phyloP scores from a whole-genome alignment of 2,329 filamentous ascomycete species.

The Corynespora cassiicola region DNA sequence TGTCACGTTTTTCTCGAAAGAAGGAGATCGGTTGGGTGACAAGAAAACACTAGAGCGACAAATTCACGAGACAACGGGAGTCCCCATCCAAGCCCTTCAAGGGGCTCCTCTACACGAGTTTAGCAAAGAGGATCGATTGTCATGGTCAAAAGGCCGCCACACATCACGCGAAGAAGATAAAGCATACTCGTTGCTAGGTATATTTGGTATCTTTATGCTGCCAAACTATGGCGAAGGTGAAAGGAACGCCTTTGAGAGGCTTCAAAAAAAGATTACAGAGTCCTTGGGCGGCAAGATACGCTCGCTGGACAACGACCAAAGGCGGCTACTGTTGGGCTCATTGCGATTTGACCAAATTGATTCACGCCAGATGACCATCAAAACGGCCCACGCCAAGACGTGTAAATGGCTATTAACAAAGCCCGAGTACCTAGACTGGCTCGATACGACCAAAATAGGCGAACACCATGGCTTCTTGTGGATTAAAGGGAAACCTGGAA shows the following conservation, averaged over 20 bases:
- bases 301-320: no score
- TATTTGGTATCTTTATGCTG: slow-evolving; percentile 5
- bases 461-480: slow-evolving; percentile 43
- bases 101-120: slow-evolving; percentile 1
- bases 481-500: slow-evolving; percentile 10
- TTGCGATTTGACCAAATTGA: slow-evolving; percentile 47
- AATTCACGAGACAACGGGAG: slow-evolving; percentile 5
- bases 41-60: slow-evolving; percentile 1
- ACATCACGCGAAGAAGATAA: slow-evolving; percentile 6
- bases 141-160: slow-evolving; percentile 8
- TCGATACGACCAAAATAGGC: slow-evolving; percentile 24
- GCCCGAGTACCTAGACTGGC: slow-evolving; percentile 43
- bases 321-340: no score
- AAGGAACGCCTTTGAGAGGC: slow-evolving; percentile 3
- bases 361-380: slow-evolving; percentile 38
- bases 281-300: neutral
- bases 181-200: slow-evolving; percentile 5
- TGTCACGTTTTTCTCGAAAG: slow-evolving; percentile 7
- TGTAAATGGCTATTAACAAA: slow-evolving; percentile 48
- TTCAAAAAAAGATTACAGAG: slow-evolving; percentile 5
- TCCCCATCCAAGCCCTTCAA: slow-evolving; percentile 1
- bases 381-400: slow-evolving; percentile 39
- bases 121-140: slow-evolving; percentile 8
- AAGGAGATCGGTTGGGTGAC: slow-evolving; percentile 3
- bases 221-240: slow-evolving; percentile 6